These are phyloP conservation scores for Actinomortierella wolfii DNA, from an alignment of 371 early-diverging fungal genomes.

Conservation along the genomic window DNA sequence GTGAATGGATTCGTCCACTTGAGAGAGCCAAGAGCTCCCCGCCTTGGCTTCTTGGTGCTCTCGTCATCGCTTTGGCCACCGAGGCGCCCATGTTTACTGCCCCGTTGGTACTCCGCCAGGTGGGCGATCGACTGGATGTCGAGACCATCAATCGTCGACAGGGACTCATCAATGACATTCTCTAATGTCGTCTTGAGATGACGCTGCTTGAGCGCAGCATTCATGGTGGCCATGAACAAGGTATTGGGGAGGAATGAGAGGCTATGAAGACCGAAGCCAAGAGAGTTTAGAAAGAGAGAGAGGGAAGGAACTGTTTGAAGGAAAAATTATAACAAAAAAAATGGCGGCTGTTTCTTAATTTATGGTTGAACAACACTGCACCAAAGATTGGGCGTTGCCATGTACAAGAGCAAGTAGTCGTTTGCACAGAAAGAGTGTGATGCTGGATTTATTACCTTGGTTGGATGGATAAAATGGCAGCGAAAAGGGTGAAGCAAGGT, in stretches of 20 bases:
- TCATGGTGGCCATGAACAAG: constrained; percentile 31
- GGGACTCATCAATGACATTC: constrained; percentile 1
- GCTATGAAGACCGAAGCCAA: constrained; percentile 5
- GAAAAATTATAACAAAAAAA: no score
- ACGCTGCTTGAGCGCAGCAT: constrained; percentile 29
- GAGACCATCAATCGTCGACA: no score
- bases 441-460: background rate
- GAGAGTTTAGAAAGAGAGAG: no score
- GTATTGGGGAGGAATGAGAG: constrained; percentile 19
- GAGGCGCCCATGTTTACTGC: constrained; percentile 16
- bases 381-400: no score
- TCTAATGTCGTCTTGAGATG: constrained; percentile 6
- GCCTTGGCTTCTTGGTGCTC: background rate
- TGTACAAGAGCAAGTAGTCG: no score
- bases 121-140: constrained; percentile 14
- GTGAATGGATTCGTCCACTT: background rate
- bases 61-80: constrained; percentile 1
- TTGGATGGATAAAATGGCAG: background rate
- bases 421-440: background rate
- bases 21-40: background rate
- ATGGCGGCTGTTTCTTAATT: no score
- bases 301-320: no score
- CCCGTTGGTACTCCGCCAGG: constrained; percentile 14
- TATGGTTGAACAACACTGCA: no score
- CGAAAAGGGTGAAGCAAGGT: background rate